Conservation (phyloP, 1,284 basidiomycete species). For the Earliella scabrosa region DNA sequence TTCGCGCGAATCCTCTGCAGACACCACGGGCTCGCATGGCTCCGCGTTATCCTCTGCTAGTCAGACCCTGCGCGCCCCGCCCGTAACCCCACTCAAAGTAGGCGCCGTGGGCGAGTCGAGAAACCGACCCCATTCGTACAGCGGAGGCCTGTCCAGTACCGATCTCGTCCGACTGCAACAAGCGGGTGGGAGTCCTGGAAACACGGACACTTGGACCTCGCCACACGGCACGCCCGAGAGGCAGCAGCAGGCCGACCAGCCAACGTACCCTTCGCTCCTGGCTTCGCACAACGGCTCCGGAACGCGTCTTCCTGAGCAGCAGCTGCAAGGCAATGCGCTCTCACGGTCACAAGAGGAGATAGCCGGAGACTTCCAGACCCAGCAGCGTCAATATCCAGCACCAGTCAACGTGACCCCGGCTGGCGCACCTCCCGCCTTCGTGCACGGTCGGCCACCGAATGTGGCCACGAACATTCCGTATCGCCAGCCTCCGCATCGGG, state of each 20-base stretch:
- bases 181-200: constrained; percentile 52
- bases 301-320: constrained; percentile 49
- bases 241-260: constrained; percentile 53
- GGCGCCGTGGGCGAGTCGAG: constrained; percentile 57
- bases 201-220: constrained; percentile 33
- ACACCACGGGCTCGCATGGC: constrained; percentile 63
- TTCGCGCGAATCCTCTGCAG: constrained; percentile 78
- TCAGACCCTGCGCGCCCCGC: constrained; percentile 56
- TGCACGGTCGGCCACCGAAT: constrained; percentile 53
- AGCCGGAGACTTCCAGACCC: constrained; percentile 59
- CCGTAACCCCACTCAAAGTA: constrained; percentile 56
- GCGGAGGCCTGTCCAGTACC: constrained; percentile 70
- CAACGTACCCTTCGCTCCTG: constrained; percentile 71
- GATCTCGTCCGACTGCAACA: constrained; percentile 77
- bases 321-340: constrained; percentile 21
- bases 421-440: constrained; percentile 40
- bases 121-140: constrained; percentile 80
- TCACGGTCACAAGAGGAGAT: constrained; percentile 53
- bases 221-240: constrained; percentile 37
- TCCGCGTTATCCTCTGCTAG: constrained; percentile 56
- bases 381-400: constrained; percentile 55
- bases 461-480: constrained; percentile 49
- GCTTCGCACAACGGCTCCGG: constrained; percentile 42
- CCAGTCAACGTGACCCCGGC: constrained; percentile 18
- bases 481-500: constrained; percentile 55